A percentile compares a stretch with the other conserved stretches of the same genome.
Conservation (phyloP, 192 early-diverging fungal species). For the Coemansia sp. region DNA sequence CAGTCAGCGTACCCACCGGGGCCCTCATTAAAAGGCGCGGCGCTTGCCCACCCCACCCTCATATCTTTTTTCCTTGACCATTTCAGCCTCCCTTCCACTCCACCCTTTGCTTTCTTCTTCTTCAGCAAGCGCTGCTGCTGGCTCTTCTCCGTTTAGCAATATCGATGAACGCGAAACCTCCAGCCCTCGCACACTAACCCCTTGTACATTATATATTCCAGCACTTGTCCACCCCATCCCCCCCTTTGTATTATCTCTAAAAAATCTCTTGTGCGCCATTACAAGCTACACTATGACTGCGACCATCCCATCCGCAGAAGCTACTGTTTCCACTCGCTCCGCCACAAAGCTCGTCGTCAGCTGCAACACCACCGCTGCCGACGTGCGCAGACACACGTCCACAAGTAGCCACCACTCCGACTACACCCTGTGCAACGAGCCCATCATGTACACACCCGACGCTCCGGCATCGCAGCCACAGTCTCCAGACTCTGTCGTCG, state of each 20-base stretch:
- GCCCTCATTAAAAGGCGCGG: slow-evolving; percentile 2
- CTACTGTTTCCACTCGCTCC: not conserved
- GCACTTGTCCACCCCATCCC: not conserved
- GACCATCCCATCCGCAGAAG: not conserved
- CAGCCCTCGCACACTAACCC: not conserved
- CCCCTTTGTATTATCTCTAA: not conserved
- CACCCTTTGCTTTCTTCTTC: not conserved
- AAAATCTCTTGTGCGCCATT: not conserved
- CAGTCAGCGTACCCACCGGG: too few species aligned
- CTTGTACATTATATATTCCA: not conserved
- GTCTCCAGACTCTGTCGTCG: not conserved
- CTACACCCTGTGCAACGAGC: slow-evolving; percentile 43
- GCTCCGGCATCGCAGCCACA: slow-evolving; percentile 3
- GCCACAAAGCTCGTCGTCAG: not conserved
- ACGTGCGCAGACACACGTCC: slow-evolving; percentile 41
- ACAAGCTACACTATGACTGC: slow-evolving; percentile 2
- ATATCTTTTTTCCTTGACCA: slow-evolving; percentile 1
- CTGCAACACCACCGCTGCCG: not conserved
- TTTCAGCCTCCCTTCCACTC: not conserved
- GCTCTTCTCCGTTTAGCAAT: not conserved
- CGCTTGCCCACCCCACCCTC: slow-evolving; percentile 1
- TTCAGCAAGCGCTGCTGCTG: not conserved
- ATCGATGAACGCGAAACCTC: not conserved
- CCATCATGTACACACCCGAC: not conserved
- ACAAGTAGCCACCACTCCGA: slow-evolving; percentile 46